A percentile compares a stretch with the other conserved stretches of the same genome.
phyloP scores from a whole-genome alignment of 345 rosid species.

The Citrus australasica region DNA sequence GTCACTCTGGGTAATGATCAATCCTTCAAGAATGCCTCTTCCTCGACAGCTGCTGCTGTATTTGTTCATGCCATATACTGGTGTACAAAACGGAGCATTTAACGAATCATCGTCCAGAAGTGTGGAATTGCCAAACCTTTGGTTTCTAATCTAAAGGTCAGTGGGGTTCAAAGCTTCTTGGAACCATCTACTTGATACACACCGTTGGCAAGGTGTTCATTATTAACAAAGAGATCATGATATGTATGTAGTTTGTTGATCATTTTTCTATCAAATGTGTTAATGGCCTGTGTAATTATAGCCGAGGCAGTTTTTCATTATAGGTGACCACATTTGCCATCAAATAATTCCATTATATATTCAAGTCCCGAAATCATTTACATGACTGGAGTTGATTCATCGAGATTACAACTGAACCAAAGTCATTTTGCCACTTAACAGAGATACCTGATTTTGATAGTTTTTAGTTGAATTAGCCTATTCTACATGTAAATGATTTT shows the following conservation, averaged over 20 bases:
- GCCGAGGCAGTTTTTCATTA: neutral
- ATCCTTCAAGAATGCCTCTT: neutral
- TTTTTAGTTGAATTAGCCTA: too few species aligned
- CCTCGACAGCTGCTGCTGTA: neutral
- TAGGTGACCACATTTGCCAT: neutral
- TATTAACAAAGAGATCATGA: neutral
- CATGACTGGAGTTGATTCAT: neutral
- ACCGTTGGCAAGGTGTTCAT: neutral
- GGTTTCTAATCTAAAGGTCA: too few species aligned
- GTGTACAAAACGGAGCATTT: neutral
- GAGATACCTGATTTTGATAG: neutral
- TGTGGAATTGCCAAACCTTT: neutral
- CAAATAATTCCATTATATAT: neutral
- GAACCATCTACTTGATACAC: neutral
- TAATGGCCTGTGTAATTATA: neutral
- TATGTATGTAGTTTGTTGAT: neutral
- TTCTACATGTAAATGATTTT: too few species aligned
- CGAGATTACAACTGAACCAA: neutral
- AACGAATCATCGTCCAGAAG: neutral
- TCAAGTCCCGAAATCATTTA: neutral
- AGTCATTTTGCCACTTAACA: neutral
- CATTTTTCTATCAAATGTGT: neutral
- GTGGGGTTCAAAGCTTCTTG: neutral
- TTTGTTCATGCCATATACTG: too few species aligned
- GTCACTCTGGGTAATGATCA: constrained; percentile 12